Evolutionary conservation across 2,329 filamentous ascomycete species (phyloP).

Genomic region (Hansfordia pulvinata): DNA sequence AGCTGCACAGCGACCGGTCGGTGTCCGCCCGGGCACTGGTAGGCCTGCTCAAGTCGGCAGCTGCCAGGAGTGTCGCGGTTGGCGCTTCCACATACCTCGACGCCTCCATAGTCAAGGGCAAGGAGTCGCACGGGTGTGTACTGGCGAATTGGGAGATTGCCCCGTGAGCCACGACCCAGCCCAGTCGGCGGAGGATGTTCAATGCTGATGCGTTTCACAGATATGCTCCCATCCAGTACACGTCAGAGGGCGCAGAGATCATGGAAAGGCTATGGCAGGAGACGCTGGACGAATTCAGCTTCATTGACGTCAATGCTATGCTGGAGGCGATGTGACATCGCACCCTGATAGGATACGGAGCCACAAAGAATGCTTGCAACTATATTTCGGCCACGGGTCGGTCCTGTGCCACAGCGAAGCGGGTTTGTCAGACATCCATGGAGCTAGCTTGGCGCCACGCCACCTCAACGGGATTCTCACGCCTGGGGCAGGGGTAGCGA

Average conservation of each 20-base stretch:
- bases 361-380: too few relatives aligned
- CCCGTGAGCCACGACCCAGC: slow-evolving; percentile 21
- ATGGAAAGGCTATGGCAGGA: slow-evolving; percentile 6
- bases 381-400: too few relatives aligned
- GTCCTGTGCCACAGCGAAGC: too few relatives aligned
- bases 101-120: slow-evolving; percentile 27
- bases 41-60: slow-evolving; percentile 10
- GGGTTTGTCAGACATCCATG: too few relatives aligned
- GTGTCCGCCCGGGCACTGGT: slow-evolving; percentile 7
- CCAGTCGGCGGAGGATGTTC: neutral
- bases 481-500: too few relatives aligned
- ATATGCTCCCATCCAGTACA: slow-evolving; percentile 6
- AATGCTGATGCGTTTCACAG: neutral
- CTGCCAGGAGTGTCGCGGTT: slow-evolving; percentile 18
- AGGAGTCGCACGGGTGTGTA: slow-evolving; percentile 36
- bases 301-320: slow-evolving; percentile 2
- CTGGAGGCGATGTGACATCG: slow-evolving; percentile 5
- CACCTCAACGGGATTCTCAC: too few relatives aligned
- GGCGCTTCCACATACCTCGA: slow-evolving; percentile 34
- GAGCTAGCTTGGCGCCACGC: too few relatives aligned
- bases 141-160: slow-evolving; percentile 31
- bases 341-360: too few relatives aligned
- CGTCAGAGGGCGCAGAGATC: slow-evolving; percentile 3
- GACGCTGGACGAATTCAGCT: slow-evolving; percentile 6
- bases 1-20: slow-evolving; percentile 19